Percentiles rank a stretch among this genome's conserved stretches.
Conservation (phyloP, 2,329 filamentous ascomycete species). For the Rutstroemia sp. region DNA sequence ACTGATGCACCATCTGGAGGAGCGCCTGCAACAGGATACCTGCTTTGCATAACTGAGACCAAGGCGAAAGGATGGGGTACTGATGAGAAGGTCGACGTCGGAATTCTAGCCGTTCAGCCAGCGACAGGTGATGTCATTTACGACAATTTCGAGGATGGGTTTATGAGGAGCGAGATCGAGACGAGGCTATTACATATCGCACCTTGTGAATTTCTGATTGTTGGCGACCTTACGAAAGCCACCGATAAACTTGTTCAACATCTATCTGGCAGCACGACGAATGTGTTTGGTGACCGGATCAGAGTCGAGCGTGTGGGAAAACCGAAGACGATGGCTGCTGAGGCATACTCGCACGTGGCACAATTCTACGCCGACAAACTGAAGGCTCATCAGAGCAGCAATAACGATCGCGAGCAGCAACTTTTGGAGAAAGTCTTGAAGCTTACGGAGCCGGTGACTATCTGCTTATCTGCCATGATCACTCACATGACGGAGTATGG, state of each 20-base stretch:
- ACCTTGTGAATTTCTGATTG: conserved; percentile 89
- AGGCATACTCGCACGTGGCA: conserved; percentile 82
- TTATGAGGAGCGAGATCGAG: conserved; percentile 95
- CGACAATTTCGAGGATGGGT: conserved; percentile 92
- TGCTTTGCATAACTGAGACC: conserved; percentile 85
- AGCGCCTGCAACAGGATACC: conserved; percentile 66
- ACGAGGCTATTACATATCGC: conserved; percentile 92
- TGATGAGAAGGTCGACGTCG: conserved; percentile 89
- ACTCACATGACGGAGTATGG: conserved; percentile 86
- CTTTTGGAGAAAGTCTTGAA: conserved; percentile 81
- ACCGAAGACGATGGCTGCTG: conserved; percentile 72
- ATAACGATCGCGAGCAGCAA: conserved; percentile 49
- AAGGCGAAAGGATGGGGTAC: conserved; percentile 73
- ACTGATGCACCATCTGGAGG: conserved; percentile 48
- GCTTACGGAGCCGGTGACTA: conserved; percentile 76
- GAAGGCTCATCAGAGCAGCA: conserved; percentile 47
- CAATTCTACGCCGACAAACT: conserved; percentile 88
- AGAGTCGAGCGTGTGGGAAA: conserved; percentile 74
- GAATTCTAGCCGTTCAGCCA: conserved; percentile 88
- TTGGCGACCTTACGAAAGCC: conserved; percentile 81
- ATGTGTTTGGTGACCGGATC: conserved; percentile 85
- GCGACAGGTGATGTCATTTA: conserved; percentile 94
- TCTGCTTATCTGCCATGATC: conserved; percentile 96
- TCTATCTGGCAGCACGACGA: conserved; percentile 80
- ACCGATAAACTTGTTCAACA: conserved; percentile 90